Evolutionary conservation across 352 stramenopile species (phyloP).

Genomic region (Pseudoperonospora humuli): DNA sequence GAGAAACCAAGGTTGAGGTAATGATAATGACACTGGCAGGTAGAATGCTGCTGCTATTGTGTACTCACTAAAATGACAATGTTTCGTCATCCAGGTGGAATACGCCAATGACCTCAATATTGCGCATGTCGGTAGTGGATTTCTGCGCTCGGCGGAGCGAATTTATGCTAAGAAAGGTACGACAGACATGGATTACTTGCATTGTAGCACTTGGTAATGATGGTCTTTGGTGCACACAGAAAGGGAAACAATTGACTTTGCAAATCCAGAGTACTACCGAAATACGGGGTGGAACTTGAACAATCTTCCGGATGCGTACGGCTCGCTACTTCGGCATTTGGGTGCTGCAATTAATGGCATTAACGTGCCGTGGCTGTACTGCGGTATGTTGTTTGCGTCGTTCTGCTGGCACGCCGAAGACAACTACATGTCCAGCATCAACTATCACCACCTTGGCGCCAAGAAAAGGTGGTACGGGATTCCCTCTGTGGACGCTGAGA

Average conservation of each 20-base stretch:
- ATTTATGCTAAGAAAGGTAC: slow-evolving; percentile 30
- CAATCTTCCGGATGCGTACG: slow-evolving; percentile 91
- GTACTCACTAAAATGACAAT: not conserved
- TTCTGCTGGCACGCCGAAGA: slow-evolving; percentile 99
- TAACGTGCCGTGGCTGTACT: slow-evolving; percentile 98
- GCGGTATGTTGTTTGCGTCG: slow-evolving; percentile 95
- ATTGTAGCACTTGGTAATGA: slow-evolving; percentile 1
- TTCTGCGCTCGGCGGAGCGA: slow-evolving; percentile 34
- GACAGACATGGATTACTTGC: not conserved
- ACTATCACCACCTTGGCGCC: slow-evolving; percentile 95
- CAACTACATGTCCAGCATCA: slow-evolving; percentile 99
- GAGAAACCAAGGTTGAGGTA: slow-evolving; percentile 28
- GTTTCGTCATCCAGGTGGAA: slow-evolving; percentile 45
- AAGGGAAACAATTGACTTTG: slow-evolving; percentile 47
- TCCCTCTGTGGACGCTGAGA: slow-evolving; percentile 38
- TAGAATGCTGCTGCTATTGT: not conserved
- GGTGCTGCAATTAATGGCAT: slow-evolving; percentile 94
- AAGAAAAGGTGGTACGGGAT: slow-evolving; percentile 96
- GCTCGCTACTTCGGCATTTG: slow-evolving; percentile 91
- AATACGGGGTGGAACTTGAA: slow-evolving; percentile 96
- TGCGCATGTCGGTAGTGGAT: slow-evolving; percentile 70
- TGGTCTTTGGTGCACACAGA: slow-evolving; percentile 1
- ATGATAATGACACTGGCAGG: slow-evolving; percentile 6
- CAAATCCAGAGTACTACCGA: slow-evolving; percentile 60
- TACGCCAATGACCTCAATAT: slow-evolving; percentile 90